A percentile compares a stretch with the other conserved stretches of the same genome.
phyloP scores from a whole-genome alignment of 2,329 filamentous ascomycete species.

The Zymoseptoria crescenta region DNA sequence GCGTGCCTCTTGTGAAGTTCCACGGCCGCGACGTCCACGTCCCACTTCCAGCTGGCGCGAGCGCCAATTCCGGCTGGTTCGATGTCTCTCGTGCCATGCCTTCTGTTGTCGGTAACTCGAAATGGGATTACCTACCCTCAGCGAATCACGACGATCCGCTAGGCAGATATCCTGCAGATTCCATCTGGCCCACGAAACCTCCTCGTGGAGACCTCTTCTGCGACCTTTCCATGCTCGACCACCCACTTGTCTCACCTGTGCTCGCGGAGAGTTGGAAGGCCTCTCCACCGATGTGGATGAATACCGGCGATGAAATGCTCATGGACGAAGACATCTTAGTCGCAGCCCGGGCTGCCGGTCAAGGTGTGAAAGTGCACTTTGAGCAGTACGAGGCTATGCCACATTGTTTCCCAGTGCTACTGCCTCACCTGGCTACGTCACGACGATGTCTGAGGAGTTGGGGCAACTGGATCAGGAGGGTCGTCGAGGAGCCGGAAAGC shows the following conservation, averaged over 20 bases:
- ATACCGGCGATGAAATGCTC: conserved; percentile 63
- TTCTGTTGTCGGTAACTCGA: conserved; percentile 44
- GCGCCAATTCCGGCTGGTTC: conserved; percentile 60
- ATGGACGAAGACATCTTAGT: conserved; percentile 59
- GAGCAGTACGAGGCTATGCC: conserved; percentile 77
- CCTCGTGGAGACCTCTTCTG: conserved; percentile 43
- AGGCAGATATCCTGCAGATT: conserved; percentile 42
- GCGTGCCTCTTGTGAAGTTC: conserved; percentile 47
- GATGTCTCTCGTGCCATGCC: conserved; percentile 60
- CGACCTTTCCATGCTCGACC: conserved; percentile 39
- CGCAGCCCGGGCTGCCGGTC: conserved; percentile 47
- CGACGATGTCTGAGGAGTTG: conserved; percentile 32
- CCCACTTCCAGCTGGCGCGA: conserved; percentile 59
- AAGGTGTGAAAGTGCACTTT: conserved; percentile 56
- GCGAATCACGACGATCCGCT: conserved; percentile 30
- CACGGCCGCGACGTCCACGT: conserved; percentile 51
- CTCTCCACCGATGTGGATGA: conserved; percentile 59
- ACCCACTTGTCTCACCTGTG: conserved; percentile 62
- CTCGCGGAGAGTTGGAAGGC: conserved; percentile 52
- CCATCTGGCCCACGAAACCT: conserved; percentile 39
- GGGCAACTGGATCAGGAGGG: conserved; percentile 24
- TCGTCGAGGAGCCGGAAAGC: conserved; percentile 21
- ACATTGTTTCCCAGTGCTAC: conserved; percentile 52
- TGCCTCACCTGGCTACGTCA: conserved; percentile 29
- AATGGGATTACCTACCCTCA: conserved; percentile 58